Evolutionary conservation across 2,329 filamentous ascomycete genomes (phyloP).

Genomic region (Tolypocladium pustulatum): DNA sequence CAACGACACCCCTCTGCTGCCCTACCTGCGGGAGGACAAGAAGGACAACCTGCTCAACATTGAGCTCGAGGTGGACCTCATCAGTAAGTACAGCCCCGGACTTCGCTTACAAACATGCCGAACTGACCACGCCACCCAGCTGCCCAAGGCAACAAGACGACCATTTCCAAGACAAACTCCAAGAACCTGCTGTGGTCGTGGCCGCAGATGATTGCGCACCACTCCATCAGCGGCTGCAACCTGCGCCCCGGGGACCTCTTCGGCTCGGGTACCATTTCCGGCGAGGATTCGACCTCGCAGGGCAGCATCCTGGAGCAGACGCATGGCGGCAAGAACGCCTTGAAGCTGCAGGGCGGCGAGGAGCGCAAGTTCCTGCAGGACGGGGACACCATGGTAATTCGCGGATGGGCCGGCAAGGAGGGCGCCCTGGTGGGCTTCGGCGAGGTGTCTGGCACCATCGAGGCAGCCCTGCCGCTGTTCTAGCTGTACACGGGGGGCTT

Average conservation of each 20-base stretch:
- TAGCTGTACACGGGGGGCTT: slow-evolving; percentile 1
- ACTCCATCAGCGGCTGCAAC: slow-evolving; percentile 67
- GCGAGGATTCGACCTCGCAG: slow-evolving; percentile 50
- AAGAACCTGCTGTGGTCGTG: slow-evolving; percentile 63
- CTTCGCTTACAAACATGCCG: no score
- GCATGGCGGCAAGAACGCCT: slow-evolving; percentile 52
- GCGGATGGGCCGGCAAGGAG: slow-evolving; percentile 55
- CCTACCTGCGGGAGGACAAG: slow-evolving; percentile 45
- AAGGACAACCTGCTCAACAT: slow-evolving; percentile 25
- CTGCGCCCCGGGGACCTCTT: slow-evolving; percentile 65
- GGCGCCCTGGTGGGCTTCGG: slow-evolving; percentile 67
- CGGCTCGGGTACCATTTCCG: slow-evolving; percentile 67
- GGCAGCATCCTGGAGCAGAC: slow-evolving; percentile 67
- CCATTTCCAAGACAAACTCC: slow-evolving; percentile 23
- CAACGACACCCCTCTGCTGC: slow-evolving; percentile 23
- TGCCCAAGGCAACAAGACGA: slow-evolving; percentile 17
- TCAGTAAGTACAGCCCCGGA: slow-evolving; percentile 18
- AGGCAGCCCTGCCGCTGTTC: slow-evolving; percentile 19
- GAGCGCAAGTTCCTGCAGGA: slow-evolving; percentile 64
- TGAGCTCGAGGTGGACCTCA: slow-evolving; percentile 26
- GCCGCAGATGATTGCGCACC: slow-evolving; percentile 75
- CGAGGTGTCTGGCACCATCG: slow-evolving; percentile 55
- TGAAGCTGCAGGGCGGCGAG: slow-evolving; percentile 53
- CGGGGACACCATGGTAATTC: slow-evolving; percentile 58
- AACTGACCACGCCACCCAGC: slow-evolving; percentile 10